Base-by-base conservation (phyloP, 768 basidiomycete genomes). In the Mycena chlorophos region DNA sequence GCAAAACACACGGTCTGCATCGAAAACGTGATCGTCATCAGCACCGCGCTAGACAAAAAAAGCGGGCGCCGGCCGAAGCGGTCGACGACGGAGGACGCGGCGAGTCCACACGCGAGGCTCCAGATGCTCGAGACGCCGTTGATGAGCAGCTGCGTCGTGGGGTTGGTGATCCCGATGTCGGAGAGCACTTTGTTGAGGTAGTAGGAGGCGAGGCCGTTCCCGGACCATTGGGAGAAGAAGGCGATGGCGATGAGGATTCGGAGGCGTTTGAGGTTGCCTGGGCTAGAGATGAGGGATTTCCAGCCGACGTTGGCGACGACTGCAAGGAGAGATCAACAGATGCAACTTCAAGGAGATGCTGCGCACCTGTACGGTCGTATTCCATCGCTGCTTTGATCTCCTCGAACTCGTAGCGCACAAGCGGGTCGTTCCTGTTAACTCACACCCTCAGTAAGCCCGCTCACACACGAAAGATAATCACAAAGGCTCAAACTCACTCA, bases 61-160 rank as follows among this genome's bases (percentile, higher is more conserved):
- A 84, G 72, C 52, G 71, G 62, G n/a, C 81, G 75, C 55, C 82
- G 78, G 13, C 82, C 82, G 29, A 78, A 65, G 43, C 70, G 71
- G 52, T 87, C 79, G 62, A 78, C 75, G 62, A 78, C 66, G 62
- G 79, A 70, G n/a, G 84, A 74, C 13, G 84, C 83, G 3, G 58
- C 57, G 40, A 78, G 46, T 0, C 81, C 81, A 72, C 80, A 82
- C 54, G 67, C 61, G 60, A 86, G 63, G 67, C 82, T 86, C 78
- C 78, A 84, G 58, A 84, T 76, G 56, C 79, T 79, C 42, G 86
- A 74, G 59, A 84, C 78, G 61, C 80, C 83, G 60, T 85, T 85
- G 72, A 86, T 82, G 53, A 83, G 72, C 34, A 23, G 19, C 30
- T 37, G 34, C 10, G 34, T 37, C n/a, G 70, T 66, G n/a, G 67